A percentile compares a stretch with the other conserved stretches of the same genome.
Conservation (phyloP, 441 rosid genomes). For the Adansonia rubrostipa region DNA sequence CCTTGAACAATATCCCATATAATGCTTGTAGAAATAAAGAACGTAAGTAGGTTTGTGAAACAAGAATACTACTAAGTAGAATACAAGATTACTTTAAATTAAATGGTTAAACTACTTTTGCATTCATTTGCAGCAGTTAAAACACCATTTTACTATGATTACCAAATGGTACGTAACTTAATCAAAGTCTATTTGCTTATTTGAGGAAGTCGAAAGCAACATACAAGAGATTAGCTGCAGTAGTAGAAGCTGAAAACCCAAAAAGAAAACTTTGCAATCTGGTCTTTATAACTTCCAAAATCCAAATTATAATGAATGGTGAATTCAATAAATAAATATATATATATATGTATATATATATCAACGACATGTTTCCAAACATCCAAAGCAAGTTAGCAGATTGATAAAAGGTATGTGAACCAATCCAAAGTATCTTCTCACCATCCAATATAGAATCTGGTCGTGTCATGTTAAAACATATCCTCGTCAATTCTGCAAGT, state of each 20-base stretch:
- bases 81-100: neutral
- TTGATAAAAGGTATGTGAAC: neutral
- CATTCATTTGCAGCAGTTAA: neutral
- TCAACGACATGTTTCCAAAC: neutral
- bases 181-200: conserved; percentile 1
- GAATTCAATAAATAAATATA: neutral
- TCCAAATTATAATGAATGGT: neutral
- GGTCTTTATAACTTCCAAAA: neutral
- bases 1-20: neutral
- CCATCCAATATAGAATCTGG: neutral
- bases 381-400: neutral
- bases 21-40: neutral
- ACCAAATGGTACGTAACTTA: neutral
- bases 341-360: no score
- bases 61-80: neutral
- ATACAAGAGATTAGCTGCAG: neutral
- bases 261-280: conserved; percentile 12
- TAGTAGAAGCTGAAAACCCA: neutral
- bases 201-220: neutral
- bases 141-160: neutral
- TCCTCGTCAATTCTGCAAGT: neutral
- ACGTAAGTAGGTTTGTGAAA: neutral
- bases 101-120: neutral
- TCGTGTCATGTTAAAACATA: neutral
- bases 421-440: neutral